Conservation (phyloP, 1,284 basidiomycete genomes). For the Cryptococcus depauperatus region DNA sequence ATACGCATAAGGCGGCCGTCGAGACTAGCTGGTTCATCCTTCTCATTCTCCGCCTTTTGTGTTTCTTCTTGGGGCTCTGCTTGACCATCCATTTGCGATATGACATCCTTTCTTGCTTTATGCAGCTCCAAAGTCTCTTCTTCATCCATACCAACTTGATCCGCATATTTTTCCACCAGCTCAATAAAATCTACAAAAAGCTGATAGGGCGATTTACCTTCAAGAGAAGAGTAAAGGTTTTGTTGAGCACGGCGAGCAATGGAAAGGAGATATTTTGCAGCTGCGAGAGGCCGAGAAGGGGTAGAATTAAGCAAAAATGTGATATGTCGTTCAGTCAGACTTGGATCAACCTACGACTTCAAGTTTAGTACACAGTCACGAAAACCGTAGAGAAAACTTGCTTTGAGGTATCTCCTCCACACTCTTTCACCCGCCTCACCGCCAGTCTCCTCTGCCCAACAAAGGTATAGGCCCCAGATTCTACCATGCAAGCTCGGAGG, state of each 20-base stretch:
- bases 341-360: slow-evolving; percentile 59
- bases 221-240: slow-evolving; percentile 77
- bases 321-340: slow-evolving; percentile 76
- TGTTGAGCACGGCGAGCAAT: slow-evolving; percentile 73
- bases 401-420: slow-evolving; percentile 79
- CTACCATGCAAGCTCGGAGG: slow-evolving; percentile 89
- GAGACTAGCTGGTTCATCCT: slow-evolving; percentile 49
- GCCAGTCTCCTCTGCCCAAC: slow-evolving; percentile 80
- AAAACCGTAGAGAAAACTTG: slow-evolving; percentile 24
- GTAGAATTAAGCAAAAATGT: slow-evolving; percentile 61
- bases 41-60: slow-evolving; percentile 30
- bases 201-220: slow-evolving; percentile 93
- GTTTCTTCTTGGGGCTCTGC: slow-evolving; percentile 26
- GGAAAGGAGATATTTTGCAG: slow-evolving; percentile 79
- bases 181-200: slow-evolving; percentile 88
- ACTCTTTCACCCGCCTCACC: slow-evolving; percentile 78
- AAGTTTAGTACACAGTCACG: slow-evolving; percentile 1
- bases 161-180: slow-evolving; percentile 80
- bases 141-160: slow-evolving; percentile 85
- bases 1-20: slow-evolving; percentile 64
- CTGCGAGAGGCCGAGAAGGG: slow-evolving; percentile 78
- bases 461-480: slow-evolving; percentile 89
- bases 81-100: slow-evolving; percentile 41
- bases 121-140: slow-evolving; percentile 55
- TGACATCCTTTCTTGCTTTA: slow-evolving; percentile 41